Percentiles rank a stretch among this genome's conserved stretches.
Evolutionary conservation across 352 stramenopile species (phyloP).

Genomic region (Globisporangium yorkense): DNA sequence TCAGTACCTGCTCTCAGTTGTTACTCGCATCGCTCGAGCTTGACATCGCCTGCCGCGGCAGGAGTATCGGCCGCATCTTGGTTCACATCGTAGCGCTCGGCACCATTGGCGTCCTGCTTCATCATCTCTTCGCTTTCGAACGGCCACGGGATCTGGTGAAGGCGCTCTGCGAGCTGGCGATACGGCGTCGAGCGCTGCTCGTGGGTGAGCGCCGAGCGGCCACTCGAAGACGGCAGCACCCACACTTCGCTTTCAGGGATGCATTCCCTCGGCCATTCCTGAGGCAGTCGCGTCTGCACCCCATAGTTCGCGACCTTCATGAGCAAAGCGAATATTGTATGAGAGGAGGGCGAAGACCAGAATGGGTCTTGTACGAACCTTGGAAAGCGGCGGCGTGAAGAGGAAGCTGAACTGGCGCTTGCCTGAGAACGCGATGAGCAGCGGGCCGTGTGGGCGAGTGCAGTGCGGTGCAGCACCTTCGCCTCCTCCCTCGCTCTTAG

Average conservation of each 20-base stretch:
- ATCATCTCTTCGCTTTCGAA: not conserved
- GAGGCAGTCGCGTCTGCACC: conserved; percentile 48
- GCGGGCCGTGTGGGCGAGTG: conserved; percentile 36
- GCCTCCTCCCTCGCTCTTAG: too few relatives aligned
- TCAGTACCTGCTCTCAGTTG: too few relatives aligned
- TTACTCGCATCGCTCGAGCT: too few relatives aligned
- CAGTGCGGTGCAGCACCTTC: conserved; percentile 16
- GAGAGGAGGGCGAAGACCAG: too few relatives aligned
- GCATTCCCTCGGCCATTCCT: conserved; percentile 62
- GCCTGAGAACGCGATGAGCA: conserved; percentile 80
- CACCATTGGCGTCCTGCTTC: not conserved
- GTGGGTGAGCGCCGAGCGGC: conserved; percentile 75
- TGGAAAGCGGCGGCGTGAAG: conserved; percentile 66
- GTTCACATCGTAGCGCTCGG: not conserved
- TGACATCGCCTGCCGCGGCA: too few relatives aligned
- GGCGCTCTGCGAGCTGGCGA: conserved; percentile 49
- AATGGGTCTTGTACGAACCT: conserved; percentile 14
- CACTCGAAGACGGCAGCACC: conserved; percentile 82
- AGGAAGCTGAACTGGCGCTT: conserved; percentile 85
- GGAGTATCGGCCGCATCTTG: too few relatives aligned
- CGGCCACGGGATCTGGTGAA: conserved; percentile 56
- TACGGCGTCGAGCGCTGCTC: conserved; percentile 64
- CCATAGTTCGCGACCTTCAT: conserved; percentile 49
- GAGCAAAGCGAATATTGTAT: too few relatives aligned
- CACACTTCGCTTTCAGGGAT: conserved; percentile 62